Evolutionary conservation across 176 grass and related monocot genomes (phyloP), one percentile per base, ranked within the genome.

Genomic region (Elymus sibiricus): DNA sequence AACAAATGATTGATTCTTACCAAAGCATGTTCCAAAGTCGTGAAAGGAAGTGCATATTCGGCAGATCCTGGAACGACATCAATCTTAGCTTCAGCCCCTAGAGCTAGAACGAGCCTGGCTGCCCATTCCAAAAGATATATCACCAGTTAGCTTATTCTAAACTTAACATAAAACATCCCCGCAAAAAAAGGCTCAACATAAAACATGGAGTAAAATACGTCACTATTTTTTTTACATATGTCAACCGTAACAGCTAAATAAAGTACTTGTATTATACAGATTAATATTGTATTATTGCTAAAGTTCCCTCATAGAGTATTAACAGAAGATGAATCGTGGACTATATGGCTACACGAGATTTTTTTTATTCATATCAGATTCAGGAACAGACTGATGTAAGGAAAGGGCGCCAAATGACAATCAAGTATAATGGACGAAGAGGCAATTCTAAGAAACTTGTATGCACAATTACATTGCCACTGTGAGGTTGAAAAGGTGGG

Each of bases 61-160:
- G 90, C 91, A 79, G 97, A 98, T 79, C 97, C 92, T 16, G 97
- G 97, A 88, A 96, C 85, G 32, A 87, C 76, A 64, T 94, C 97
- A 70, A 94, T 85, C 84, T 99, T 99, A 85, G 94, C 84, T 96
- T 94, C 97, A 94, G 94, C 88, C 44, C 97, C 97, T 87, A 99
- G 92, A 92, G 97, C 94, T 84, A 99, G 84, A 91, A 99, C 92
- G 64, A 99, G 88, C 97, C 97, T 99, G 92, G 91, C 97, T 99
- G 94, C 88, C 97, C 93, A 93, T 83, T 91, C 35, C 28, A 92
- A 92, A 82, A 61, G 56, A 92, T 87, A 77, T 42, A 31, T 85
- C 64, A 94, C 89, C 37, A 96, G 80, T 66, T 79, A 88, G 53
- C 43, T 60, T 35, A 69, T 76, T 83, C 38, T 64, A 79, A 35